A percentile compares a stretch with the other conserved stretches of the same genome.
Evolutionary conservation across 2,329 filamentous ascomycete species (phyloP).

Genomic region (Fusarium sp.): DNA sequence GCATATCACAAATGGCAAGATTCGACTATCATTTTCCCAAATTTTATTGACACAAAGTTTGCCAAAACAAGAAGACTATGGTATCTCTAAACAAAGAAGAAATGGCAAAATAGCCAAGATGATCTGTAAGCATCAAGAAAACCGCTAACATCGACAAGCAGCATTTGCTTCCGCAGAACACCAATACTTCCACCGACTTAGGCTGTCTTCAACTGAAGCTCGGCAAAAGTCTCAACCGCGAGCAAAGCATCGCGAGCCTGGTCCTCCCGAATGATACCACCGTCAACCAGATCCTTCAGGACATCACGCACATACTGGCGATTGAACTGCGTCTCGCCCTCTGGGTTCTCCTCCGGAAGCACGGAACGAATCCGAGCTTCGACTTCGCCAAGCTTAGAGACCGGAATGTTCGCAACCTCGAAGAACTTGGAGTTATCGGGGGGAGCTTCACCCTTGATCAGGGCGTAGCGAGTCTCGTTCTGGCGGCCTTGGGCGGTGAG

Average conservation of each 20-base stretch:
- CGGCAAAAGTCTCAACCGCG: not conserved
- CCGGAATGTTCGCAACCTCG: not conserved
- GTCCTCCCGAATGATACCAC: not conserved
- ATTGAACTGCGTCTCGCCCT: not conserved
- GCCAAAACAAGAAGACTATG: no score
- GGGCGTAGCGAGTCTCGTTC: not conserved
- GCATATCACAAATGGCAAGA: no score
- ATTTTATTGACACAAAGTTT: not conserved
- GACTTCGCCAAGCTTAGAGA: not conserved
- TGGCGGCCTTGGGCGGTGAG: not conserved
- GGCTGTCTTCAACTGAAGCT: not conserved
- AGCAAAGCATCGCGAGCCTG: not conserved
- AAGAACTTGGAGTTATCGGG: not conserved
- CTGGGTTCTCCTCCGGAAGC: accelerated
- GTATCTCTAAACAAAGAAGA: not conserved
- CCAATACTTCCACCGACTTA: not conserved
- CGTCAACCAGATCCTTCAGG: not conserved
- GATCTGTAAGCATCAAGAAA: not conserved
- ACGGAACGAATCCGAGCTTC: not conserved
- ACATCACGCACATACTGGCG: not conserved
- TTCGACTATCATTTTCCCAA: accelerated
- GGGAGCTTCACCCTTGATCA: not conserved
- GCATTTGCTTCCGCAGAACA: not conserved
- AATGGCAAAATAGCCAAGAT: not conserved
- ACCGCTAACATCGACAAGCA: accelerated